Base-by-base conservation (phyloP, 495 filamentous ascomycete genomes). In the Penicillium bialowiezense region DNA sequence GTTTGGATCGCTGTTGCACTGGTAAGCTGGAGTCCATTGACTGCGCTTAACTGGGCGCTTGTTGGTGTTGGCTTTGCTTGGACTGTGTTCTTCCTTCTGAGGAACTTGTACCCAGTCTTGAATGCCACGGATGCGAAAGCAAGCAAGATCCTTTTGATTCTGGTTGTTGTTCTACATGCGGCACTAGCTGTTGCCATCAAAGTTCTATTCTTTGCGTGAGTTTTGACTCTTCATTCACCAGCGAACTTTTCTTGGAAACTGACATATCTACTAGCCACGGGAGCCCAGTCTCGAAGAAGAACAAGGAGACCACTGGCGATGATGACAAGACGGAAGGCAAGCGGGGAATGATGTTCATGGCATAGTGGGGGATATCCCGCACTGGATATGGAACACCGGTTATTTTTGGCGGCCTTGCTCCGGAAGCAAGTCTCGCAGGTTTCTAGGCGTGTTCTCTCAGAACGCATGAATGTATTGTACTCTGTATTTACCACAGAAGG, bases 1-100 rank as follows among this genome's bases (percentile, higher is more conserved):
- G 87, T 97, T 43, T 98, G 93, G 93, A 90, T 98, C 58, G 89
- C 85, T 1, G 92, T 98, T 35, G 95, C 93, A 18, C 73, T 97
- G 45, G 87, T 96, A 47, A 87, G 85, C 64, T 96, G 90, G 85
- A 91, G 86, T 54, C 87, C 87, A 19, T 69, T 96, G 56, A 80
- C 78, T 10, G 79, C 88, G 44, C 79, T 98, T 42, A 98, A 98
- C 74, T 97, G 87, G 77, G 81, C 92, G 32, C 95, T 97, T 72
- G 91, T 96, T 7, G 89, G 77, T 28, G 76, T 97, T 35, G 93
- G 93, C 19, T 97, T 97, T 70, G 89, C 79, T 7, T 71, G 91
- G 57, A 91, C 86, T 13, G 90, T 87, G 7, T 80, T 86, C 40
- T 98, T 98, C 74, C 70, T 98, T 26, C 75, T 97, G 51, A 76